Conservation (phyloP, 1,284 basidiomycete genomes). For the Ganoderma meredithae region DNA sequence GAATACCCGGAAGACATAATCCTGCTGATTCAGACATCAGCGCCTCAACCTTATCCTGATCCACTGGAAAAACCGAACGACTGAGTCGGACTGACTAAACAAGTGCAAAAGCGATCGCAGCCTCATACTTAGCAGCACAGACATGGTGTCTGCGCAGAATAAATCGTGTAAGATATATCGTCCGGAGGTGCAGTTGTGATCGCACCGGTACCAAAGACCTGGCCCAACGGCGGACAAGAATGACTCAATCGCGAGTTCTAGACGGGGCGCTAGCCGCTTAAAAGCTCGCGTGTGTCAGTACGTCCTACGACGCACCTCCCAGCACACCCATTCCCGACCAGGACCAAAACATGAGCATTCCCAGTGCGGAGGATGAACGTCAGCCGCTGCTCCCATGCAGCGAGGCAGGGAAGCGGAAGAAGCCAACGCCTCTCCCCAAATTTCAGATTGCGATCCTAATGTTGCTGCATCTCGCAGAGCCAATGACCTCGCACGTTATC, state of each 20-base stretch:
- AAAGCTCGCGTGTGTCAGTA: not conserved
- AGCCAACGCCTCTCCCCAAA: slow-evolving; percentile 58
- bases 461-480: slow-evolving; percentile 57
- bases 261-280: not conserved
- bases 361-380: not conserved
- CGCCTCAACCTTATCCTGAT: no score
- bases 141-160: no score
- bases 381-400: not conserved
- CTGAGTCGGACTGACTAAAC: no score
- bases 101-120: no score
- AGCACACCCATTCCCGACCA: not conserved
- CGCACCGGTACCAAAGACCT: not conserved
- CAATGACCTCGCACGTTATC: slow-evolving; percentile 59
- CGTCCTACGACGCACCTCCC: not conserved
- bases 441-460: slow-evolving; percentile 60
- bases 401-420: slow-evolving; percentile 7
- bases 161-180: no score
- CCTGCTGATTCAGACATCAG: no score
- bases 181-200: no score
- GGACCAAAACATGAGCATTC: not conserved
- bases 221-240: not conserved
- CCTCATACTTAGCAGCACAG: no score
- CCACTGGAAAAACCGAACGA: no score
- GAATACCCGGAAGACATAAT: no score
- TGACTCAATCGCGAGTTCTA: not conserved